phyloP scores from a whole-genome alignment of 441 rosid genomes.

The Breynia disticha region DNA sequence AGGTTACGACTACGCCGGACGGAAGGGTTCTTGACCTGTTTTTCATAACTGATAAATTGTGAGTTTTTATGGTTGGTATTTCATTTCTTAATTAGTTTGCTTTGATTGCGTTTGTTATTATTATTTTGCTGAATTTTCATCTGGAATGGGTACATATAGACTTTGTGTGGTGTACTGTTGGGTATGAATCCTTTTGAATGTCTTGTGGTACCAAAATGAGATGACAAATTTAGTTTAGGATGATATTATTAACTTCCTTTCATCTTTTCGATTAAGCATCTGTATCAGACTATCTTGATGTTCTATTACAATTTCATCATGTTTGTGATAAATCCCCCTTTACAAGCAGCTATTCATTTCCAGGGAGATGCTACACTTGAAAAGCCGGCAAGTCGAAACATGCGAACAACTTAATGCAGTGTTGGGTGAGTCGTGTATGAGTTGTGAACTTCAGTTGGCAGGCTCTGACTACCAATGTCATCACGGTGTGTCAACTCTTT shows the following conservation, averaged over 20 bases:
- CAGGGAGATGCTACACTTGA: slow-evolving; percentile 72
- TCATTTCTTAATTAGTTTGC: not conserved
- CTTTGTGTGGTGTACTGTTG: not conserved
- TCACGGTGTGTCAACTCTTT: slow-evolving; percentile 48
- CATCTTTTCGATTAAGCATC: slow-evolving; percentile 1
- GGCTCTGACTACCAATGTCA: slow-evolving; percentile 51
- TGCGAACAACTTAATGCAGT: slow-evolving; percentile 48
- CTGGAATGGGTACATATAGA: too few species aligned
- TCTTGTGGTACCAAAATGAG: too few species aligned
- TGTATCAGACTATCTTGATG: not conserved
- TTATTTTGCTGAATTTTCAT: not conserved
- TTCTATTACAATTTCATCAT: not conserved
- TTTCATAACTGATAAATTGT: slow-evolving; percentile 75
- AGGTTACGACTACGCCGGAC: slow-evolving; percentile 78
- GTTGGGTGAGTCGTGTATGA: slow-evolving; percentile 60
- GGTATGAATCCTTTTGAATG: not conserved
- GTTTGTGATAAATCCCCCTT: slow-evolving; percentile 6
- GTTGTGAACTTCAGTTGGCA: slow-evolving; percentile 64
- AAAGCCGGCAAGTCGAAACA: slow-evolving; percentile 45
- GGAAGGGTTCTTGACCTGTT: slow-evolving; percentile 76
- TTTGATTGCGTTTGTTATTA: not conserved
- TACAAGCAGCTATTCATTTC: slow-evolving; percentile 7
- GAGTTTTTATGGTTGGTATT: slow-evolving; percentile 13
- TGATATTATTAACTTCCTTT: not conserved
- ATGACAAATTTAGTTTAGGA: too few species aligned